Percentiles rank a stretch among this genome's conserved stretches.
phyloP scores from a whole-genome alignment of 23 red algal genomes.

The Gracilariopsis chorda region DNA sequence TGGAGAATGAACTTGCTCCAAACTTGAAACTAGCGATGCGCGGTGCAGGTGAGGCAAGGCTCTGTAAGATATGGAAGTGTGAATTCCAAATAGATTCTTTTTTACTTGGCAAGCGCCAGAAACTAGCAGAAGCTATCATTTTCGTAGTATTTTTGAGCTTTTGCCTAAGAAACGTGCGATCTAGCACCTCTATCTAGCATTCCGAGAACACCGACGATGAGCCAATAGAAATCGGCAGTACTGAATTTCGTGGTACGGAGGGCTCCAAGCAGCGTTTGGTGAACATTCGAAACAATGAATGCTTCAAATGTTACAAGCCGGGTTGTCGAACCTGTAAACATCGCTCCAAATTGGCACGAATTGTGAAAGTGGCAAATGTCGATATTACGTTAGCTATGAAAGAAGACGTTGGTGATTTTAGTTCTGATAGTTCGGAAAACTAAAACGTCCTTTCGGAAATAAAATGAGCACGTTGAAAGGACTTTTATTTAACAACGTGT shows the following conservation, averaged over 20 bases:
- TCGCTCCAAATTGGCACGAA: not conserved
- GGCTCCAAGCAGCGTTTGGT: not conserved
- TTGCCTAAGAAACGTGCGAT: too few species aligned
- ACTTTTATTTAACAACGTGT: not conserved
- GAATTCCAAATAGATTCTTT: too few species aligned
- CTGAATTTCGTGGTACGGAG: not conserved
- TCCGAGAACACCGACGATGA: not conserved
- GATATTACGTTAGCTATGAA: not conserved
- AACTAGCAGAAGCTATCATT: too few species aligned
- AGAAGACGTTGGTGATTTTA: not conserved
- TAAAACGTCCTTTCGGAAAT: not conserved
- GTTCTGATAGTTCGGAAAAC: not conserved
- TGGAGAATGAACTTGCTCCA: too few species aligned
- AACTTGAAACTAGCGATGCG: too few species aligned
- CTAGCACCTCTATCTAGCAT: too few species aligned
- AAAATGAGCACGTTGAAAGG: not conserved
- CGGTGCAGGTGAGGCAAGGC: too few species aligned
- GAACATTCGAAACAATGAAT: not conserved
- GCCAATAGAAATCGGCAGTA: not conserved
- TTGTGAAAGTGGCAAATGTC: not conserved
- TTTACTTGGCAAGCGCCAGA: too few species aligned
- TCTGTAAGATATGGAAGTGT: too few species aligned
- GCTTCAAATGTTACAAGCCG: not conserved
- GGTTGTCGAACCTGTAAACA: not conserved
- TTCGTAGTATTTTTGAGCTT: too few species aligned